Base-by-base conservation (phyloP, 805 yeast genomes). In the Middelhovenomyces tepae region DNA sequence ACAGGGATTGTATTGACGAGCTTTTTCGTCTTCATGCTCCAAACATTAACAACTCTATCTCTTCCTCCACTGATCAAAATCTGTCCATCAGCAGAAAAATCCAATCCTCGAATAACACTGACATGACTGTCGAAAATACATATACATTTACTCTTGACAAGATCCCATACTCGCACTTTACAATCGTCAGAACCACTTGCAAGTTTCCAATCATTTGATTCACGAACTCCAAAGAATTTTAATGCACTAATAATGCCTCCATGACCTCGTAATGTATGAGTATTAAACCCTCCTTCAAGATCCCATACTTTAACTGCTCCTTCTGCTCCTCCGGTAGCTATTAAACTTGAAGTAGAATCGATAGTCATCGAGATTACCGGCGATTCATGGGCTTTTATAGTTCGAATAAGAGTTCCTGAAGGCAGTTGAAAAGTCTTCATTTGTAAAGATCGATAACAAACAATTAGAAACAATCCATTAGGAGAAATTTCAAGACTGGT, bases 241-340 rank as follows among this genome's bases (percentile, higher is more conserved):
- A 89, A 56, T 3, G 91, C 73, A 28, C 94, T 78, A 25, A 89
- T 68, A 2, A 94, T 80, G 8, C 91, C 78, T 14, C 95, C 94
- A 54, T 91, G 99, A 1, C 98, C 97, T 54, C 82, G 80, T 37
- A 91, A 68, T 9, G 84, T 76, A 57, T 91, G 98, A 0, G 98
- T 91, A 3, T 80, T 73, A 44, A 70, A 84, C 1, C 91, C 87
- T 22, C 86, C 86, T 43, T 76, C 87, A 22, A 91, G 69, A 56
- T 91, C 99, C 79, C 94, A 86, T 1, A 91, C 93, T 28, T 83
- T 76, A 11, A 87, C 80, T 26, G 76, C 71, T 30, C 98, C 97
- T 56, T 91, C 98, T 1, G 96, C 81, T 29, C 94, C 86, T 24
- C 99, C 99, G 50, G 91, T 77, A 13, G 95, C 94, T 49, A 87